Conservation (phyloP, 2,329 filamentous ascomycete species). For the Monosporascus sp. region DNA sequence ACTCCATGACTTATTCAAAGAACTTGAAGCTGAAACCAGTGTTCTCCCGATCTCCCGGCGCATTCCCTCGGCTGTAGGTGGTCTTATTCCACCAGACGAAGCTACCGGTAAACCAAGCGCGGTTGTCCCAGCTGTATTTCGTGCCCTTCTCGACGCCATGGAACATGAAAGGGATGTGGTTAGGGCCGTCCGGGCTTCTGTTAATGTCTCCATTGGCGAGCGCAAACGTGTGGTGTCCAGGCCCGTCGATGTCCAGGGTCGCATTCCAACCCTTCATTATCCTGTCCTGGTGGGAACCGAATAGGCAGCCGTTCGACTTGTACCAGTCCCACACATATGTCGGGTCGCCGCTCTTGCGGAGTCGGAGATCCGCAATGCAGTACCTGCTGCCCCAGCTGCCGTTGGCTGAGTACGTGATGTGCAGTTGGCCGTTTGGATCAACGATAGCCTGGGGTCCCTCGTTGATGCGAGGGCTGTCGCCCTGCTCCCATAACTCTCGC, state of each 20-base stretch:
- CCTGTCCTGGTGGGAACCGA: constrained; percentile 16
- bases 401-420: constrained; percentile 23
- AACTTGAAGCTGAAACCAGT: constrained; percentile 16
- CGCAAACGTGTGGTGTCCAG: constrained; percentile 21
- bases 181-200: constrained; percentile 7
- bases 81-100: constrained; percentile 16
- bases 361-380: constrained; percentile 19
- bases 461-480: constrained; percentile 15
- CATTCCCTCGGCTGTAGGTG: constrained; percentile 11
- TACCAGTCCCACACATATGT: constrained; percentile 23
- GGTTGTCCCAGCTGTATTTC: constrained; percentile 12
- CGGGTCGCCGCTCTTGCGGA: constrained; percentile 18
- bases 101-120: constrained; percentile 15
- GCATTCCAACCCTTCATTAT: constrained; percentile 22
- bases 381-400: constrained; percentile 20
- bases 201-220: constrained; percentile 12
- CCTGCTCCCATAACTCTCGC: constrained; percentile 18
- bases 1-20: constrained; percentile 6
- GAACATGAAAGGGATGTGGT: constrained; percentile 15
- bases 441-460: constrained; percentile 18
- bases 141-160: constrained; percentile 17
- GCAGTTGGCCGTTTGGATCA: constrained; percentile 20
- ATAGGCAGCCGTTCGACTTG: constrained; percentile 22
- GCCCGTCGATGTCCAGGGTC: constrained; percentile 16
- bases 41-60: constrained; percentile 11